phyloP scores from a whole-genome alignment of 2,329 filamentous ascomycete genomes.

The Xylariaceae sp. region DNA sequence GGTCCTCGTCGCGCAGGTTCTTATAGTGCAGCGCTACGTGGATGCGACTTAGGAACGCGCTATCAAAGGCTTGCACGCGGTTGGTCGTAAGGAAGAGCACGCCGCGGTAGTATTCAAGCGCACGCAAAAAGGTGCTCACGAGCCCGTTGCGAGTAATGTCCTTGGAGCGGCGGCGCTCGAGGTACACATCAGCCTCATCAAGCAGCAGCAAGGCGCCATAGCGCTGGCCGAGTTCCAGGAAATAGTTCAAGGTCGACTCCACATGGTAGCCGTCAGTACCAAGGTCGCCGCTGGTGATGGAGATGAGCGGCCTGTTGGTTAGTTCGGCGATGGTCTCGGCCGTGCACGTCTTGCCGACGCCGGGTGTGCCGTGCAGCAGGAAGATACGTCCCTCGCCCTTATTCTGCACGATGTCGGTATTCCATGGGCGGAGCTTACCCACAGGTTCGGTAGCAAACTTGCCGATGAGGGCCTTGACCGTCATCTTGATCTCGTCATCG shows the following conservation, averaged over 20 bases:
- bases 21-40: conserved; percentile 57
- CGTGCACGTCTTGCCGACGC: conserved; percentile 63
- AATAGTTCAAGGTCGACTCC: conserved; percentile 53
- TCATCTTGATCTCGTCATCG: conserved; percentile 55
- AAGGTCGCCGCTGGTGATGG: conserved; percentile 58
- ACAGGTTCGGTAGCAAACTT: conserved; percentile 50
- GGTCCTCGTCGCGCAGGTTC: conserved; percentile 50
- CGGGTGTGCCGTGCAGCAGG: conserved; percentile 59
- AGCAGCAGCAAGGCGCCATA: conserved; percentile 61
- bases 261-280: conserved; percentile 47
- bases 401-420: conserved; percentile 55
- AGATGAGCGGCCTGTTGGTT: conserved; percentile 56
- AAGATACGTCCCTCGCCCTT: conserved; percentile 59
- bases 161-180: conserved; percentile 55
- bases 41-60: conserved; percentile 55
- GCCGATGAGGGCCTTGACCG: conserved; percentile 55
- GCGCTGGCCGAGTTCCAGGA: conserved; percentile 55
- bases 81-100: conserved; percentile 59
- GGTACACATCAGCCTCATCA: conserved; percentile 68
- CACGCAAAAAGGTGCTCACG: conserved; percentile 57
- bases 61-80: conserved; percentile 54
- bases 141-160: conserved; percentile 56
- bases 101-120: conserved; percentile 58
- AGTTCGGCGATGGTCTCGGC: conserved; percentile 62
- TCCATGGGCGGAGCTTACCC: conserved; percentile 52